Evolutionary conservation across 805 yeast genomes (phyloP).

Genomic region (Kodamaea sagamina): DNA sequence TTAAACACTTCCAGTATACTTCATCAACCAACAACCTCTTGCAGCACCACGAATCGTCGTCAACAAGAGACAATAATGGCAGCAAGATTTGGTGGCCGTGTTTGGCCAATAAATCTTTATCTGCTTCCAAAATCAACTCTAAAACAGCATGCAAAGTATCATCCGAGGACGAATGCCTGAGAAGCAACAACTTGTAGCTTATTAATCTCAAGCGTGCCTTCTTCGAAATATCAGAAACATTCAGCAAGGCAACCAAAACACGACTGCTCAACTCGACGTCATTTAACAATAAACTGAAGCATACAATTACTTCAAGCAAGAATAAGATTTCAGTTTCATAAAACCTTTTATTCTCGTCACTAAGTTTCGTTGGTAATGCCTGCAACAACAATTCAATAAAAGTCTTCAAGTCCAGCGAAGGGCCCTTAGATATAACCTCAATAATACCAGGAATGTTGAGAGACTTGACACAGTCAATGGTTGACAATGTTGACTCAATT

Average conservation of each 20-base stretch:
- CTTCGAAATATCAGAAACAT: conserved; percentile 25
- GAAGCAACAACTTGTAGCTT: conserved; percentile 53
- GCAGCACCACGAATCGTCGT: conserved; percentile 48
- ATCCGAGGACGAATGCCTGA: conserved; percentile 32
- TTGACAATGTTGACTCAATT: conserved; percentile 78
- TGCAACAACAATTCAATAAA: conserved; percentile 31
- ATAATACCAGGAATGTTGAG: conserved; percentile 62
- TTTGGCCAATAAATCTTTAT: conserved; percentile 46
- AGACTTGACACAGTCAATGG: conserved; percentile 79
- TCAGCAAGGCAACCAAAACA: conserved; percentile 17
- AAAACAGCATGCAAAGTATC: neutral
- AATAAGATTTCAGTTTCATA: conserved; percentile 52
- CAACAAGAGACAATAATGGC: conserved; percentile 52
- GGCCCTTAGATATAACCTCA: conserved; percentile 46
- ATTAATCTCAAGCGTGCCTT: conserved; percentile 44
- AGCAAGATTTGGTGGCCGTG: conserved; percentile 46
- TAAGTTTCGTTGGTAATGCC: conserved; percentile 27
- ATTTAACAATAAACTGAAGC: conserved; percentile 34
- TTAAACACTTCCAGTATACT: conserved; percentile 55
- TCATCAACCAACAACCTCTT: conserved; percentile 36
- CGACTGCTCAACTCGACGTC: conserved; percentile 24
- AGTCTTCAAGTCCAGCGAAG: conserved; percentile 33
- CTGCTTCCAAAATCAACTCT: conserved; percentile 19
- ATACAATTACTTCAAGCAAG: conserved; percentile 45
- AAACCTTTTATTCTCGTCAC: conserved; percentile 35